A percentile compares a stretch with the other conserved stretches of the same genome.
Conservation (phyloP, 805 yeast genomes). For the Candida stauntonica region DNA sequence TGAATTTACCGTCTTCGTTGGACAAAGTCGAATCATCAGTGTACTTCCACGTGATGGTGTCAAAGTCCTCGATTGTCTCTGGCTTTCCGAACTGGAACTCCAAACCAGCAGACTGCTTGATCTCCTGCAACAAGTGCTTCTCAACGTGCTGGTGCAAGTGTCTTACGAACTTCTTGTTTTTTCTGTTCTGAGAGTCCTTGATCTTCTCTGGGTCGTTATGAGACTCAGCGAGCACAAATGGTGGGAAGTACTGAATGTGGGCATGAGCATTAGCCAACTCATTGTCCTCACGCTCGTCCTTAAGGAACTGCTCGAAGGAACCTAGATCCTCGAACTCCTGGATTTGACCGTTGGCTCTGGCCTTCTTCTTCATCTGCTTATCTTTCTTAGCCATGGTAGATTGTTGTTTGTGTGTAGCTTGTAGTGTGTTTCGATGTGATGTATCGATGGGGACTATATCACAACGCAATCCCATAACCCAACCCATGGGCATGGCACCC, state of each 20-base stretch:
- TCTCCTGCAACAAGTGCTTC: conserved; percentile 65
- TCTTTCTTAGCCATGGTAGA: conserved; percentile 16
- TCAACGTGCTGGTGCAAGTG: conserved; percentile 72
- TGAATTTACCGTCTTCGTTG: conserved; percentile 51
- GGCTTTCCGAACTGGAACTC: conserved; percentile 47
- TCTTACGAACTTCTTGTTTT: conserved; percentile 66
- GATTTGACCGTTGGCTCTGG: conserved; percentile 18
- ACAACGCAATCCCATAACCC: no score
- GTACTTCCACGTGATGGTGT: conserved; percentile 58
- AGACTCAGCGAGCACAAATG: conserved; percentile 62
- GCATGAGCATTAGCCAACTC: conserved; percentile 69
- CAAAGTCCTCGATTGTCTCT: conserved; percentile 42
- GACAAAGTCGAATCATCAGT: conserved; percentile 48
- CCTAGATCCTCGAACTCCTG: conserved; percentile 56
- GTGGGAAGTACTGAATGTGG: conserved; percentile 64
- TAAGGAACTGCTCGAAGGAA: conserved; percentile 57
- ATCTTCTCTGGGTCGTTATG: conserved; percentile 68
- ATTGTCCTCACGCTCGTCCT: conserved; percentile 73
- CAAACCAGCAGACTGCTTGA: conserved; percentile 55
- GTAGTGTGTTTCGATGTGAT: background rate
- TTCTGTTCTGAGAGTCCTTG: conserved; percentile 66
- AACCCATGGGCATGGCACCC: no score
- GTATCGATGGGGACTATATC: no score
- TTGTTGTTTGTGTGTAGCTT: conserved; percentile 4
- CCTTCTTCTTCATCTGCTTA: conserved; percentile 22